These are phyloP conservation scores for Rubia occidens DNA, from an alignment of 305 asterid species.

Conservation along the genomic window DNA sequence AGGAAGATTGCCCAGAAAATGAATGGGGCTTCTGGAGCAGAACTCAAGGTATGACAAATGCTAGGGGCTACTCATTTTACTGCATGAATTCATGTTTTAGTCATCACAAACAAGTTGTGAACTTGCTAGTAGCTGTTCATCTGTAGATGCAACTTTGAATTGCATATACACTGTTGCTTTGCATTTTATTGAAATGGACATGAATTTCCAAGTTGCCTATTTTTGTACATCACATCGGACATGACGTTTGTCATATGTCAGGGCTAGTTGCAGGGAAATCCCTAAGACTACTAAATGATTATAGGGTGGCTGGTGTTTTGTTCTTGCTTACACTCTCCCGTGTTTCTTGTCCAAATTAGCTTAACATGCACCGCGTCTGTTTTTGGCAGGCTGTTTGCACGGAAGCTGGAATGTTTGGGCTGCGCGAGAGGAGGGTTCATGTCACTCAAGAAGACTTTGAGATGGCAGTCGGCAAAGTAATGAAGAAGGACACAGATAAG, in stretches of 20 bases:
- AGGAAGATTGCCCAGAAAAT: slow-evolving; percentile 88
- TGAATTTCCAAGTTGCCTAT: not conserved
- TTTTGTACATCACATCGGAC: too few species aligned
- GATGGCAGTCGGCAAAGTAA: slow-evolving; percentile 94
- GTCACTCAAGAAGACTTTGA: slow-evolving; percentile 95
- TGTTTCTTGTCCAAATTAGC: not conserved
- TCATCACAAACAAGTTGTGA: not conserved
- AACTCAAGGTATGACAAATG: slow-evolving; percentile 53
- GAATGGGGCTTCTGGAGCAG: slow-evolving; percentile 97
- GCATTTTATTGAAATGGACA: not conserved
- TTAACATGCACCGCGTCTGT: too few species aligned
- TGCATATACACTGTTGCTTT: not conserved
- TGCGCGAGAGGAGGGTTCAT: slow-evolving; percentile 86
- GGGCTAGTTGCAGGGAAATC: too few species aligned
- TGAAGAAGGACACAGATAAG: slow-evolving; percentile 91
- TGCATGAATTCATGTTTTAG: not conserved
- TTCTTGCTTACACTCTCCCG: not conserved
- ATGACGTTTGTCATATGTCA: too few species aligned
- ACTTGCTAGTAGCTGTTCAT: not conserved
- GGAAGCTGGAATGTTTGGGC: slow-evolving; percentile 93
- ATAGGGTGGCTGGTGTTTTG: not conserved
- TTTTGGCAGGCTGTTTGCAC: slow-evolving; percentile 79
- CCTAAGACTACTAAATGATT: too few species aligned
- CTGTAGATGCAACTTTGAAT: not conserved
- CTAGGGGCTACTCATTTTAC: not conserved